Evolutionary conservation across 495 filamentous ascomycete genomes (phyloP).

Genomic region (Talaromyces stipitatus): DNA sequence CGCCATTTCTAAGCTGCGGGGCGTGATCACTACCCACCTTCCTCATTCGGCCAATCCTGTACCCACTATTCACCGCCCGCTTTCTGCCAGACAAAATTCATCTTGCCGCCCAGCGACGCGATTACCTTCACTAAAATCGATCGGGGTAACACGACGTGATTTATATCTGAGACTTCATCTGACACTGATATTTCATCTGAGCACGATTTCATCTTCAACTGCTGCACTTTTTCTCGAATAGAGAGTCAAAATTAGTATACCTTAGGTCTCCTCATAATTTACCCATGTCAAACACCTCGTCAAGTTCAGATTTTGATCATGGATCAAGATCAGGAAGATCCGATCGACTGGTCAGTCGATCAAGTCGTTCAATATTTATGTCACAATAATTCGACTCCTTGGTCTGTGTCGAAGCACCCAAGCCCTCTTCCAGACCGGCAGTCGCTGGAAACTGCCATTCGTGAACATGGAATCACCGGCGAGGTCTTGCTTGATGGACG

Average conservation of each 20-base stretch:
- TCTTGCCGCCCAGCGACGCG: not conserved
- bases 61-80: not conserved
- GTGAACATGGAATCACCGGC: slow-evolving; percentile 55
- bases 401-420: slow-evolving; percentile 21
- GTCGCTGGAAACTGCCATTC: slow-evolving; percentile 44
- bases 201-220: no score
- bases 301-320: slow-evolving; percentile 2
- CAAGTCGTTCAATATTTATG: slow-evolving; percentile 59
- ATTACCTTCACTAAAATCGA: not conserved
- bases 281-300: not conserved
- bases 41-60: not conserved
- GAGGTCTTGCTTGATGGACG: slow-evolving; percentile 43
- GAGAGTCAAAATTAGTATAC: no score
- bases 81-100: not conserved
- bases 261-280: not conserved
- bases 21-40: slow-evolving; percentile 1
- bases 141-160: slow-evolving; percentile 1
- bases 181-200: not conserved
- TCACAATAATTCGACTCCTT: slow-evolving; percentile 35
- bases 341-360: slow-evolving; percentile 60
- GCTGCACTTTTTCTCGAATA: no score
- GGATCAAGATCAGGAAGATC: slow-evolving; percentile 37
- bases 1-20: slow-evolving; percentile 2
- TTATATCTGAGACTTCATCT: not conserved
- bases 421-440: slow-evolving; percentile 41